phyloP scores from a whole-genome alignment of 768 basidiomycete species.

The Kwoniella botswanensis region DNA sequence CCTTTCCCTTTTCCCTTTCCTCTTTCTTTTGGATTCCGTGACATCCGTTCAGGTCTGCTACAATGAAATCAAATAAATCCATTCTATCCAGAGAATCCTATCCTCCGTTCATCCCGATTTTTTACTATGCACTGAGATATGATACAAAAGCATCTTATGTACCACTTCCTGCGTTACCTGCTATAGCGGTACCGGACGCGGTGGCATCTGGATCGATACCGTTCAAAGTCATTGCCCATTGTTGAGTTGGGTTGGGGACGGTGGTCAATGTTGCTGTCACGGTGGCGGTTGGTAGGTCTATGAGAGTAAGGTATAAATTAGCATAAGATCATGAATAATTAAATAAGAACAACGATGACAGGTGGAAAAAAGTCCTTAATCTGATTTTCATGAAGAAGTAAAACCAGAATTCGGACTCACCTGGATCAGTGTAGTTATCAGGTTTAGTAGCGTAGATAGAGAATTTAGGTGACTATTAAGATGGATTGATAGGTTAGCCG shows the following conservation, averaged over 20 bases:
- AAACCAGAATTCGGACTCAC: conserved; percentile 11
- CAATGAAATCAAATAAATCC: no score
- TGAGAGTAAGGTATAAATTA: conserved; percentile 2
- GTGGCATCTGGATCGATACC: conserved; percentile 53
- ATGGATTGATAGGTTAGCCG: background rate
- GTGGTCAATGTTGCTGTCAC: conserved; percentile 50
- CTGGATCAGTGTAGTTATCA: conserved; percentile 47
- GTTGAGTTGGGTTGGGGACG: conserved; percentile 53
- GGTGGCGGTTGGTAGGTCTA: conserved; percentile 46
- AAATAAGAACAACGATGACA: background rate
- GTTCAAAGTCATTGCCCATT: conserved; percentile 54
- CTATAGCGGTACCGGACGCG: conserved; percentile 21
- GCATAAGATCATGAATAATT: background rate
- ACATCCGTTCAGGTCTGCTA: no score
- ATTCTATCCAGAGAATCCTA: no score
- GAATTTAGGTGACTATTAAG: conserved; percentile 47
- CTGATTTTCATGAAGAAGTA: no score
- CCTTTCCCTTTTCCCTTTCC: no score
- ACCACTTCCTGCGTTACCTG: conserved; percentile 45
- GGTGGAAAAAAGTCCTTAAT: no score
- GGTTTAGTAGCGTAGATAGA: conserved; percentile 47
- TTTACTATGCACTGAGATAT: no score
- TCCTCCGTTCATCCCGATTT: no score
- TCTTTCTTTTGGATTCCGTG: no score
- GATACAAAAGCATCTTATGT: conserved; percentile 10